These are phyloP conservation scores for Adiantum capillusveneris DNA, from an alignment of 75 land plant species.

Conservation along the genomic window DNA sequence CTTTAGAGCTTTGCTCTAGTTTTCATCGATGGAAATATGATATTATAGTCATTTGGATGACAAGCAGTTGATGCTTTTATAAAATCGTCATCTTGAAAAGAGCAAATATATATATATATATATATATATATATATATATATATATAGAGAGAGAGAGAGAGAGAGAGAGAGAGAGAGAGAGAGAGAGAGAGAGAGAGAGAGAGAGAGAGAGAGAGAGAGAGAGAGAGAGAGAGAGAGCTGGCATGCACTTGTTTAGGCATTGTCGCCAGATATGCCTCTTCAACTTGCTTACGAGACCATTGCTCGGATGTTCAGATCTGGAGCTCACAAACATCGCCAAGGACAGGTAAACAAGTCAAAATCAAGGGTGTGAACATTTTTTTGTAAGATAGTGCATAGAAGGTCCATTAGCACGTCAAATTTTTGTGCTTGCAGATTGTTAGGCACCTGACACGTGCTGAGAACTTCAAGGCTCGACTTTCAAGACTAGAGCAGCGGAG, in stretches of 20 bases:
- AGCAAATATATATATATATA: too few species aligned
- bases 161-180: background rate
- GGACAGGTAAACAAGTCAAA: slow-evolving; percentile 60
- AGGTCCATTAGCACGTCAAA: background rate
- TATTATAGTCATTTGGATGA: too few species aligned
- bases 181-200: background rate
- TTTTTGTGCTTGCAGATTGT: slow-evolving; percentile 50
- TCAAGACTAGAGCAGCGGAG: slow-evolving; percentile 83
- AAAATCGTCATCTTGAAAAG: too few species aligned
- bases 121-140: too few species aligned
- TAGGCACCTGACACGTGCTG: slow-evolving; percentile 53
- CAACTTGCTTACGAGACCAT: slow-evolving; percentile 84
- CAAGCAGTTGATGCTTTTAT: too few species aligned
- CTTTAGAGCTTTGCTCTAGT: too few species aligned
- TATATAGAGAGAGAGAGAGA: background rate
- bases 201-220: background rate
- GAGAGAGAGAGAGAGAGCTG: background rate
- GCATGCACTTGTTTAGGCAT: slow-evolving; percentile 48
- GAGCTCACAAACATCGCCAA: slow-evolving; percentile 81
- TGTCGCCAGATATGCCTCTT: slow-evolving; percentile 89
- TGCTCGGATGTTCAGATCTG: slow-evolving; percentile 77
- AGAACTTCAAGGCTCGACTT: slow-evolving; percentile 66
- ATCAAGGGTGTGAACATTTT: too few species aligned
- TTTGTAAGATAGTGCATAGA: too few species aligned
- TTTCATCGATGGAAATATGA: too few species aligned